phyloP scores from a whole-genome alignment of 768 basidiomycete species.

The Rhizopogon sp. region DNA sequence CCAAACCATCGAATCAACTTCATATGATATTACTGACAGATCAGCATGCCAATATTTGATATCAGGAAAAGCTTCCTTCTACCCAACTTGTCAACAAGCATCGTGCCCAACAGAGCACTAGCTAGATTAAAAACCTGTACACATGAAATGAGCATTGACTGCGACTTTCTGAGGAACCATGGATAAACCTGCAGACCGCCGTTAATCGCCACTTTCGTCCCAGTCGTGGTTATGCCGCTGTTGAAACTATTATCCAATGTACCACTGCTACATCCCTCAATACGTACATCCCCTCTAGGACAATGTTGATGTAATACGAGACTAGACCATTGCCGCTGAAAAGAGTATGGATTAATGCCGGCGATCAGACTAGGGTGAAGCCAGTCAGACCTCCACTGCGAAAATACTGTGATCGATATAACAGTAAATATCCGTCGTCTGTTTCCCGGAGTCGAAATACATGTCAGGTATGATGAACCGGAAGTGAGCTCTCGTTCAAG shows the following conservation, averaged over 20 bases:
- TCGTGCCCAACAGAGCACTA: slow-evolving; percentile 52
- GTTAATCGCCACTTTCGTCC: slow-evolving; percentile 58
- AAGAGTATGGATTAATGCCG: neutral
- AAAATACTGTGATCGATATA: slow-evolving; percentile 62
- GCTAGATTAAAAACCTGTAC: slow-evolving; percentile 57
- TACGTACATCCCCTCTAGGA: slow-evolving; percentile 48
- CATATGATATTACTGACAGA: slow-evolving; percentile 31
- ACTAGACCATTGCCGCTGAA: slow-evolving; percentile 62
- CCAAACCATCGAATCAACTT: neutral
- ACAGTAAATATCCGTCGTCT: slow-evolving; percentile 64
- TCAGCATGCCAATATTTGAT: slow-evolving; percentile 57
- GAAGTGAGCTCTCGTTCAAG: slow-evolving; percentile 52
- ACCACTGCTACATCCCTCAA: no score
- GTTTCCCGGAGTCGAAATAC: slow-evolving; percentile 64
- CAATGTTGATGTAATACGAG: slow-evolving; percentile 69
- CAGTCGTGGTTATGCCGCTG: slow-evolving; percentile 43
- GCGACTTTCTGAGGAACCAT: neutral
- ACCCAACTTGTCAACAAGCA: slow-evolving; percentile 63
- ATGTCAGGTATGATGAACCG: slow-evolving; percentile 43
- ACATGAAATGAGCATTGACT: neutral
- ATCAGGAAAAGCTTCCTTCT: slow-evolving; percentile 63
- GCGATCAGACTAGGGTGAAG: neutral
- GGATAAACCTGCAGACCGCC: slow-evolving; percentile 49
- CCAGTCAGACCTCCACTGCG: slow-evolving; percentile 60
- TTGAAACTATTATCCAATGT: neutral